Evolutionary conservation across 345 rosid species (phyloP), one percentile per base, ranked within the genome.

Genomic region (Heritiera fomes): DNA sequence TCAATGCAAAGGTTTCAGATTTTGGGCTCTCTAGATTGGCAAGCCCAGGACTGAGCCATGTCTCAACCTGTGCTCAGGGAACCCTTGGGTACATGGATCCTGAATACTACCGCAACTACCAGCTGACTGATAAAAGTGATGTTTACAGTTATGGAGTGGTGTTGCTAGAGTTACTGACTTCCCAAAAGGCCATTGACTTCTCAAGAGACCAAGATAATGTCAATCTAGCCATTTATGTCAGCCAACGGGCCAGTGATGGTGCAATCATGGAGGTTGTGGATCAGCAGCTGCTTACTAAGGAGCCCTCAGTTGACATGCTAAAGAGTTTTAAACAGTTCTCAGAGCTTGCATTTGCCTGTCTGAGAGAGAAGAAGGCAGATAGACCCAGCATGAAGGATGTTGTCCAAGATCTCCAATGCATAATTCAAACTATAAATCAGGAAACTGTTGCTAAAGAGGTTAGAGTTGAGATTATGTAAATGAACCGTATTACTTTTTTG

Each of bases 81-180:
- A 89, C 94, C 9, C 61, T 90, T 1, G 94, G 94, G 15, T 90
- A 90, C 84, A 72, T 90, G 60, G 94, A 90, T 75, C 92, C 90
- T 13, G 92, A 89, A 34, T 88, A 88, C 82, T 90, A 87, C 47
- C 84, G 88, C 18, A 90, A 84, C 84, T 88, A 90, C 81, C 90
- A 88, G 82, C 77, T 90, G 6, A 84, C 87, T 0, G 90, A 88
- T 62, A 90, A 87, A 75, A 90, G 93, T 53, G 93, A 90, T 77
- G 91, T 90, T 55, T 88, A 90, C 68, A 90, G 91, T 46, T 90
- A 78, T 11, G 89, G 93, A 12, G 86, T 90, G 1, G 91, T 88
- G n/a, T 60, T 90, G 82, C 87, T 85, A 0, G 93, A 88, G 85
- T 85, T 90, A 13, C 59, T 90, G 38, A 88, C 93, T 71, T 90